Conservation (phyloP, 768 basidiomycete species). For the Auricularia sp. region DNA sequence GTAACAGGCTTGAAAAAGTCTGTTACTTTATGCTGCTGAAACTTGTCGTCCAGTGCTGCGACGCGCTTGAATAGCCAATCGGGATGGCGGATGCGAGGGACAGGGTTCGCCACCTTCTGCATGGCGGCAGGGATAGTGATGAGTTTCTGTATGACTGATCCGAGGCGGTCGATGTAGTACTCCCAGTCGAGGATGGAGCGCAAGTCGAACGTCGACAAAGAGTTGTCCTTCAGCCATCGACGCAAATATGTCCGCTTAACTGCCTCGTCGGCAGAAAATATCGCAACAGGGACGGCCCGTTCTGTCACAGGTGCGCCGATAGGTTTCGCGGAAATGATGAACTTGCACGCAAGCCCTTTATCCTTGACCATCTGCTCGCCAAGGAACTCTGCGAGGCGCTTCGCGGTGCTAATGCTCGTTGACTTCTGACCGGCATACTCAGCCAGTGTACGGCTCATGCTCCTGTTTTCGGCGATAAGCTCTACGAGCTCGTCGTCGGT, state of each 20-base stretch:
- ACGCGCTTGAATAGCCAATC: slow-evolving; percentile 95
- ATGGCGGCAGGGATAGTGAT: slow-evolving; percentile 99
- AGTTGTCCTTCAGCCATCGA: slow-evolving; percentile 94
- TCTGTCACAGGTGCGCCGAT: slow-evolving; percentile 92
- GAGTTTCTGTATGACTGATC: slow-evolving; percentile 96
- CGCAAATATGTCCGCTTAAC: slow-evolving; percentile 85
- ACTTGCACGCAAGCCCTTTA: slow-evolving; percentile 97
- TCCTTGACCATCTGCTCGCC: slow-evolving; percentile 99
- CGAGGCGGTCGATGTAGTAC: slow-evolving; percentile 95
- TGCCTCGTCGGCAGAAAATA: slow-evolving; percentile 90
- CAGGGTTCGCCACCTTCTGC: slow-evolving; percentile 95
- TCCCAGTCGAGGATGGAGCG: slow-evolving; percentile 95
- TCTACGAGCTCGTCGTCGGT: slow-evolving; percentile 91
- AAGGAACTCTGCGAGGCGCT: slow-evolving; percentile 89
- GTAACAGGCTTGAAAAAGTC: slow-evolving; percentile 67
- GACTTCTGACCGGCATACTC: slow-evolving; percentile 97
- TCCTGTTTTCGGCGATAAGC: slow-evolving; percentile 95
- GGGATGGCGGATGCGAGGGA: slow-evolving; percentile 89
- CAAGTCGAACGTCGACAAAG: slow-evolving; percentile 77
- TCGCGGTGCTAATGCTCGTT: slow-evolving; percentile 94
- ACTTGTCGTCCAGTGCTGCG: slow-evolving; percentile 83
- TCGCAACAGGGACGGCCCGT: slow-evolving; percentile 91
- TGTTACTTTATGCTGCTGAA: slow-evolving; percentile 95
- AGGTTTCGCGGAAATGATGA: slow-evolving; percentile 94
- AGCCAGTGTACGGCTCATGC: slow-evolving; percentile 93